Conservation (phyloP, 345 rosid genomes). For the Euclidium syriacum region DNA sequence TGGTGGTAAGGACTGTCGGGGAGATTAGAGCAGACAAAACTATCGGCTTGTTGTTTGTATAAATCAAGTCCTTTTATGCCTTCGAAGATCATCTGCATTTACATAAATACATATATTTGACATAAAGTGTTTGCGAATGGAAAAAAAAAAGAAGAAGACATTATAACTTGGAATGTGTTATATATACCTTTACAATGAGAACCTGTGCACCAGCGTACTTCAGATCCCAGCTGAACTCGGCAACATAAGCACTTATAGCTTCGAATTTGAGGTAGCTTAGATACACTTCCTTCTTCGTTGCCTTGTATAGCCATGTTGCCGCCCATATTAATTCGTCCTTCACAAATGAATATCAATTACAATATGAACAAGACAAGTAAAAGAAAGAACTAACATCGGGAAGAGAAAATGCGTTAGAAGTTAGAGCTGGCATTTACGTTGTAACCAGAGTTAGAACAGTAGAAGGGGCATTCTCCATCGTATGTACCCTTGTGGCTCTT, state of each 20-base stretch:
- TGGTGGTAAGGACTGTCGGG: conserved; percentile 74
- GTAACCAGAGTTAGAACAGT: conserved; percentile 90
- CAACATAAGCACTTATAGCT: conserved; percentile 49
- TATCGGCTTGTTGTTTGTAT: conserved; percentile 65
- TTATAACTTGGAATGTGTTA: background rate
- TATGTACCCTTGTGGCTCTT: conserved; percentile 62
- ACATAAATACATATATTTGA: background rate
- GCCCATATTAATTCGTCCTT: conserved; percentile 98
- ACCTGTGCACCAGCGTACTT: conserved; percentile 84
- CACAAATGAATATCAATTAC: conserved; percentile 1
- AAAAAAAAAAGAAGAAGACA: background rate
- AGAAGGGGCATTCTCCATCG: conserved; percentile 96
- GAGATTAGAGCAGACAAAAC: conserved; percentile 63
- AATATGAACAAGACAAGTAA: background rate
- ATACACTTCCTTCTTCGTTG: conserved; percentile 39
- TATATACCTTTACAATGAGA: conserved; percentile 55
- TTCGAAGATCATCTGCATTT: conserved; percentile 49
- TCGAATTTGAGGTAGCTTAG: conserved; percentile 49
- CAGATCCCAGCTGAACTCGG: conserved; percentile 94
- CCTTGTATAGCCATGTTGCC: conserved; percentile 78
- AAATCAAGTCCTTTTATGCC: conserved; percentile 37
- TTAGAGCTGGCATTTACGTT: conserved; percentile 38
- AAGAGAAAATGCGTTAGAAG: background rate
- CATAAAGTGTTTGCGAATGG: background rate
- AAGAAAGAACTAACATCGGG: background rate